A percentile compares a stretch with the other conserved stretches of the same genome.
Conservation (phyloP, 2,329 filamentous ascomycete genomes). For the Trichoderma sp. region DNA sequence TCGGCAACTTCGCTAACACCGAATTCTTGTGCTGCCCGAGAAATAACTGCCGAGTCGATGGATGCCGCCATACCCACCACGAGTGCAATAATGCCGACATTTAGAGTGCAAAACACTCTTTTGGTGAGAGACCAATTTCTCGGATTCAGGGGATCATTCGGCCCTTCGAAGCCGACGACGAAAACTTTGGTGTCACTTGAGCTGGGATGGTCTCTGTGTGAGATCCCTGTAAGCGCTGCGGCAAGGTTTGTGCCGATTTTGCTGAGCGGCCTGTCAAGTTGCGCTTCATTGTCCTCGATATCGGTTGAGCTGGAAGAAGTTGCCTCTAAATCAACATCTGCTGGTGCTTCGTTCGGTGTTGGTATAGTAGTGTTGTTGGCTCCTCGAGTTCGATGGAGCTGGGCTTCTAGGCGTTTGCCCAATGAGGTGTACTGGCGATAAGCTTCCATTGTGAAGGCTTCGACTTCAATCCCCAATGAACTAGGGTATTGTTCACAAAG, state of each 20-base stretch:
- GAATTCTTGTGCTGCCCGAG: neutral
- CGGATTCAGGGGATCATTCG: neutral
- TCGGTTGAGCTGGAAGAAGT: neutral
- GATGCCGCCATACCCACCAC: conserved; percentile 11
- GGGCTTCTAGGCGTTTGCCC: conserved; percentile 4
- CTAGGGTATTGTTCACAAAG: neutral
- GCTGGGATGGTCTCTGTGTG: neutral
- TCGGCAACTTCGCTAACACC: conserved; percentile 5
- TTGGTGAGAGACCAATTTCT: neutral
- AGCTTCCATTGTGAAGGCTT: neutral
- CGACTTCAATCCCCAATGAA: neutral
- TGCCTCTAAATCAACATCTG: neutral
- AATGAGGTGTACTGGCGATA: neutral
- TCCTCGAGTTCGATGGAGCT: neutral
- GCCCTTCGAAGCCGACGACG: conserved; percentile 1
- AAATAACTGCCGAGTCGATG: neutral
- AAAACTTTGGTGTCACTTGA: neutral
- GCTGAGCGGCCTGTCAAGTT: neutral
- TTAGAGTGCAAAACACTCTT: neutral
- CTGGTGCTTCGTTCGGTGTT: neutral
- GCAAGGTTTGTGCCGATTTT: conserved; percentile 7
- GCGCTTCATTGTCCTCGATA: neutral
- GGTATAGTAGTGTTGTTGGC: neutral
- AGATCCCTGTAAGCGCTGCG: neutral
- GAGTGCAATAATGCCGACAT: conserved; percentile 4